A percentile compares a stretch with the other conserved stretches of the same genome.
Conservation (phyloP, 331 rosid genomes). For the Saraca asoca region DNA sequence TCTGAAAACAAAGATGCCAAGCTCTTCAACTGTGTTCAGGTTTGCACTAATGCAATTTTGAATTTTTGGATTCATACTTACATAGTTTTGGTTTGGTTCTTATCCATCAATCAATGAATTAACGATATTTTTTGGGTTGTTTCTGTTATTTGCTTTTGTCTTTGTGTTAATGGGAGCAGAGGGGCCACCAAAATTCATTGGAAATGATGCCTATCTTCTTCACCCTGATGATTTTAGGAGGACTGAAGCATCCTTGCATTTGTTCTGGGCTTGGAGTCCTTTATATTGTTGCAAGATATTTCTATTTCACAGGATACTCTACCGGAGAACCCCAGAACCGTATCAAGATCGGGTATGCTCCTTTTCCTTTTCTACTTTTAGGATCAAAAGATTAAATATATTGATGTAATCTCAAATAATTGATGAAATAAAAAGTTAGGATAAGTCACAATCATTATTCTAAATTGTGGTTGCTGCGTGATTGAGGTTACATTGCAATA, state of each 20-base stretch:
- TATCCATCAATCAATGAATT: neutral
- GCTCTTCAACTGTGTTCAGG: conserved; percentile 74
- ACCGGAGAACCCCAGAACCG: conserved; percentile 77
- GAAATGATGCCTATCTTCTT: conserved; percentile 69
- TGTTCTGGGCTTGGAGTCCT: conserved; percentile 51
- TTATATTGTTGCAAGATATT: conserved; percentile 52
- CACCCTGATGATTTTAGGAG: conserved; percentile 66
- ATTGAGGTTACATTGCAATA: too few relatives aligned
- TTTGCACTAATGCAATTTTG: neutral
- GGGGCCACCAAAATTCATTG: conserved; percentile 87
- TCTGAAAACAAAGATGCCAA: conserved; percentile 78
- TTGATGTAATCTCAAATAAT: too few relatives aligned
- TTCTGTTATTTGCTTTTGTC: neutral
- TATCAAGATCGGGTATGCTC: conserved; percentile 55
- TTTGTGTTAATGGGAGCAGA: conserved; percentile 40
- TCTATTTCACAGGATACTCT: conserved; percentile 81
- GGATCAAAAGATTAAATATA: too few relatives aligned
- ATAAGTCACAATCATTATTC: too few relatives aligned
- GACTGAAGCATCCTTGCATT: conserved; percentile 61
- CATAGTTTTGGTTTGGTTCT: neutral
- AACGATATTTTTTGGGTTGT: neutral
- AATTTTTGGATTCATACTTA: too few relatives aligned
- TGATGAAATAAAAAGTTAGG: too few relatives aligned
- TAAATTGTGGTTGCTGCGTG: too few relatives aligned
- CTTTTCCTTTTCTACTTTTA: neutral